Evolutionary conservation across 148 eudicot genomes (phyloP).

Genomic region (Vaccinium vitisidaea): DNA sequence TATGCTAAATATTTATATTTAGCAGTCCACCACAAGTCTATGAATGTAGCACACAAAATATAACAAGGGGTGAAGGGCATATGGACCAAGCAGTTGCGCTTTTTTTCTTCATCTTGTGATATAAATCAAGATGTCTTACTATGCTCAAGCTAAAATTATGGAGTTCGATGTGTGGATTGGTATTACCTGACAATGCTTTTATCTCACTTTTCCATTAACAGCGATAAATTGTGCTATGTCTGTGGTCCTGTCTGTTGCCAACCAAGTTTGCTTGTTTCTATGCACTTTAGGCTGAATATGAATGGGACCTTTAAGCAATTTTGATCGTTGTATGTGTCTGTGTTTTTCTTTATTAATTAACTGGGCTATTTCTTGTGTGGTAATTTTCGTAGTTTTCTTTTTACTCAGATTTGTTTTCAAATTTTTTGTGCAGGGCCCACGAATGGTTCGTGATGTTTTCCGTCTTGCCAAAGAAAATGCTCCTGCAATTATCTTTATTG

Average conservation of each 20-base stretch:
- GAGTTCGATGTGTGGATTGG: not conserved
- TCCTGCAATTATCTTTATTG: conserved; percentile 92
- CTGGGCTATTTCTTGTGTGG: not conserved
- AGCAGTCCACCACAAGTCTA: not conserved
- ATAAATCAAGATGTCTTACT: not conserved
- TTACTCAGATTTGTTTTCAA: not conserved
- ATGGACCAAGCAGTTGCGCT: not conserved
- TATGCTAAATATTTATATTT: not conserved
- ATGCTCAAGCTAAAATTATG: not conserved
- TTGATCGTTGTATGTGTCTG: not conserved
- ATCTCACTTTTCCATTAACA: not conserved
- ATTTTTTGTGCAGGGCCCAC: conserved; percentile 56
- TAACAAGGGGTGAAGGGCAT: too few species aligned
- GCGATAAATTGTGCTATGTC: too few species aligned
- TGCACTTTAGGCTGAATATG: not conserved
- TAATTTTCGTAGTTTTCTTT: not conserved
- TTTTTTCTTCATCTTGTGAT: not conserved
- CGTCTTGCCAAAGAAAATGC: conserved; percentile 98
- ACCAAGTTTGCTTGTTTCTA: not conserved
- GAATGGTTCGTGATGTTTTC: conserved; percentile 98
- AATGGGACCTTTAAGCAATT: not conserved
- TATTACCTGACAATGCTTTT: not conserved
- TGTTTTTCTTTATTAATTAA: not conserved
- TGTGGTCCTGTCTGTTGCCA: too few species aligned
- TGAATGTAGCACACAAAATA: not conserved